Percentiles rank a stretch among this genome's conserved stretches.
Evolutionary conservation across 1,284 basidiomycete genomes (phyloP).

Genomic region (Neotropicomus parvogracilis): DNA sequence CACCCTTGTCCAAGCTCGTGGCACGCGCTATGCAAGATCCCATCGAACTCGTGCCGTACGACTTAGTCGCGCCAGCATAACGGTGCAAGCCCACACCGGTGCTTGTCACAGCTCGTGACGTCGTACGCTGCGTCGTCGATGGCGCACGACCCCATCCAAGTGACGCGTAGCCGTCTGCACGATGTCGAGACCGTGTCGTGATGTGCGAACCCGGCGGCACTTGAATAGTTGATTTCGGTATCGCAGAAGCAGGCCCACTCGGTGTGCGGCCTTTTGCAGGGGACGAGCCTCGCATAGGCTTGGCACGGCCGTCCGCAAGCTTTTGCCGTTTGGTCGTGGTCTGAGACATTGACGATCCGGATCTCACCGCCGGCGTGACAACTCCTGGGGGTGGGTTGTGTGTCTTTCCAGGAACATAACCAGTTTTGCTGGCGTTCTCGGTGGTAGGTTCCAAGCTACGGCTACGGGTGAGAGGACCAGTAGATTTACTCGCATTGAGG

Average conservation of each 20-base stretch:
- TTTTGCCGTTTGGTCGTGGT: slow-evolving; percentile 56
- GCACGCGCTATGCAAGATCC: slow-evolving; percentile 28
- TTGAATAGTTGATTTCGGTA: slow-evolving; percentile 14
- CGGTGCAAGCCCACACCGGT: slow-evolving; percentile 16
- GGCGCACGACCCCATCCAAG: slow-evolving; percentile 32
- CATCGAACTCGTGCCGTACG: slow-evolving; percentile 20
- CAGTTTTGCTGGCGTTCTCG: slow-evolving; percentile 16
- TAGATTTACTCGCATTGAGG: slow-evolving; percentile 49
- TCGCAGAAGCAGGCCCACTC: slow-evolving; percentile 20
- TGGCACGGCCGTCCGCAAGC: slow-evolving; percentile 39
- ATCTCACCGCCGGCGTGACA: slow-evolving; percentile 58
- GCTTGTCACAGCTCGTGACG: slow-evolving; percentile 23
- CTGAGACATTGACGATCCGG: slow-evolving; percentile 43
- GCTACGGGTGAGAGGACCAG: slow-evolving; percentile 31
- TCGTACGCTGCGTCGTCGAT: slow-evolving; percentile 25
- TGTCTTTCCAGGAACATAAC: slow-evolving; percentile 29
- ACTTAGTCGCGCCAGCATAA: slow-evolving; percentile 12
- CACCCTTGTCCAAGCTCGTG: slow-evolving; percentile 42
- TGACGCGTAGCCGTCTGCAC: slow-evolving; percentile 23
- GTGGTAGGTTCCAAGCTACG: slow-evolving; percentile 28
- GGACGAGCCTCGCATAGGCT: slow-evolving; percentile 22
- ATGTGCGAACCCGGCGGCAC: slow-evolving; percentile 11
- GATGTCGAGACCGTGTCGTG: slow-evolving; percentile 27
- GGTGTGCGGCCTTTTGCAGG: slow-evolving; percentile 30
- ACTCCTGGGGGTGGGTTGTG: slow-evolving; percentile 32